These are phyloP conservation scores for Capniomyces stellatus DNA, from an alignment of 371 early-diverging fungal genomes.

Conservation along the genomic window DNA sequence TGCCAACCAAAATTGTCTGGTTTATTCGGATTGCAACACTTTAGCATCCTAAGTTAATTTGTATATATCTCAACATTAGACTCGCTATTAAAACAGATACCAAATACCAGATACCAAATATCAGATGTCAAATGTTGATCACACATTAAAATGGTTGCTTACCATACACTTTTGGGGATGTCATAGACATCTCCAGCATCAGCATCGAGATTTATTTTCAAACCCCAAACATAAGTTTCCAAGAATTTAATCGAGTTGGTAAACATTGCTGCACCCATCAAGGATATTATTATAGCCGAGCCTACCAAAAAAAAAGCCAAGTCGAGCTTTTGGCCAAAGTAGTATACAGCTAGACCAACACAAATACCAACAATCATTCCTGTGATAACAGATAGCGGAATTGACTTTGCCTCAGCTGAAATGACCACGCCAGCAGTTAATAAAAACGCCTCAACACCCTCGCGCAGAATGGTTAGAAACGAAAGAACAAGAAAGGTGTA, in stretches of 20 bases:
- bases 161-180: conserved; percentile 31
- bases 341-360: conserved; percentile 50
- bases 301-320: conserved; percentile 54
- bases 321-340: conserved; percentile 38
- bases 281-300: conserved; percentile 47
- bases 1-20: conserved; percentile 37
- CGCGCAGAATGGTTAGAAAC: conserved; percentile 57
- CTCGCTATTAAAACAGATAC: too few species aligned
- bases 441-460: conserved; percentile 54
- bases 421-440: conserved; percentile 67
- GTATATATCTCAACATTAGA: too few species aligned
- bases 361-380: conserved; percentile 43
- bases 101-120: too few species aligned
- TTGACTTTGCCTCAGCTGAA: conserved; percentile 36
- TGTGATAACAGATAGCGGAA: conserved; percentile 53
- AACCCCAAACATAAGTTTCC: conserved; percentile 30
- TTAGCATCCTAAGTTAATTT: too few species aligned
- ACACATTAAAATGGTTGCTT: too few species aligned
- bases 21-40: conserved; percentile 31
- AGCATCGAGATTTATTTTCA: conserved; percentile 17
- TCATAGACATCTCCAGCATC: conserved; percentile 20
- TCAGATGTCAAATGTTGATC: too few species aligned
- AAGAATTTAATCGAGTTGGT: conserved; percentile 35
- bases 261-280: conserved; percentile 63
- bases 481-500: conserved; percentile 54